A percentile compares a stretch with the other conserved stretches of the same genome.
These are phyloP conservation scores for Pythium brachiatum DNA, from an alignment of 352 stramenopile genomes.

Conservation along the genomic window DNA sequence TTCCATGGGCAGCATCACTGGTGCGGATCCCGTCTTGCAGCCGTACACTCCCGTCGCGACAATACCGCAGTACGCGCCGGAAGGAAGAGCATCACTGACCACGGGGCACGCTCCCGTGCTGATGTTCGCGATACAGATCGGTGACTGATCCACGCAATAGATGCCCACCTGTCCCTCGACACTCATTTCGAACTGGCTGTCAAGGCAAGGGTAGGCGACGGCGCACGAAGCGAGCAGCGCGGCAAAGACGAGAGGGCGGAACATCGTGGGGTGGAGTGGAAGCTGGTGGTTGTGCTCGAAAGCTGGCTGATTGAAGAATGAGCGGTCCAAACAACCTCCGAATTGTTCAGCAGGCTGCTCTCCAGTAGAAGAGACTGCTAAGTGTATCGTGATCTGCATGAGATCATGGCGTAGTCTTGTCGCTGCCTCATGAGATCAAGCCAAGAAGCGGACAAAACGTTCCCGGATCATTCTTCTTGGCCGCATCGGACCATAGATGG, in stretches of 20 bases:
- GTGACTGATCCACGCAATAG: neutral
- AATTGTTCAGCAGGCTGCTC: neutral
- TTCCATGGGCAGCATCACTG: neutral
- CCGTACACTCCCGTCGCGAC: slow-evolving; percentile 11
- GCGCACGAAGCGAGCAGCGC: neutral
- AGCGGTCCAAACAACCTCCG: neutral
- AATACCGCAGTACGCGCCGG: slow-evolving; percentile 9
- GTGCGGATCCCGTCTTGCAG: slow-evolving; percentile 5
- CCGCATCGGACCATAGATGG: no score
- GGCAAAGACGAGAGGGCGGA: slow-evolving; percentile 1
- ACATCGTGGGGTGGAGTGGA: neutral
- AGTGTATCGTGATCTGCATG: neutral
- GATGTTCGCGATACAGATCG: slow-evolving; percentile 1
- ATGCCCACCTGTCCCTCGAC: slow-evolving; percentile 1
- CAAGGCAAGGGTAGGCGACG: neutral
- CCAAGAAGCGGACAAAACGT: neutral
- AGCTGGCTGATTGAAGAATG: neutral
- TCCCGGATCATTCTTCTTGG: neutral
- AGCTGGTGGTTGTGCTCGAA: neutral
- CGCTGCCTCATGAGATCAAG: neutral
- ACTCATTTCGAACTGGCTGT: slow-evolving; percentile 3
- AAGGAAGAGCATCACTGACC: neutral
- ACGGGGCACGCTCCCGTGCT: slow-evolving; percentile 2
- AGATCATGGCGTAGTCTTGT: neutral
- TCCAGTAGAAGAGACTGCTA: neutral